Conservation (phyloP, 2,329 filamentous ascomycete species). For the Fusarium lateritium region DNA sequence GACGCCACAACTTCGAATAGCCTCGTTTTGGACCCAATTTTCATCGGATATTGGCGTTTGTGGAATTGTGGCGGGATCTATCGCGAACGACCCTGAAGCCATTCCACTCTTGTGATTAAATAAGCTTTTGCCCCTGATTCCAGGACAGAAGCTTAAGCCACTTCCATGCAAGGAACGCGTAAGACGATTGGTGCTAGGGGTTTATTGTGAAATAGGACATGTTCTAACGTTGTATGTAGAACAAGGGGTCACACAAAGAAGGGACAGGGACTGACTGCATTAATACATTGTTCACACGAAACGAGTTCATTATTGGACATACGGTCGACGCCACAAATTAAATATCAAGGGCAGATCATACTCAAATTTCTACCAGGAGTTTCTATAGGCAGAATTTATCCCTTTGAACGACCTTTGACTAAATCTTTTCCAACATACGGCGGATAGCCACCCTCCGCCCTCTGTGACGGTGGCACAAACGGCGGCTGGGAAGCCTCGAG, state of each 20-base stretch:
- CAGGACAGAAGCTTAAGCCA: slow-evolving; percentile 12
- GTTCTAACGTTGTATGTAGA: background rate
- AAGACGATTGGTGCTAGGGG: background rate
- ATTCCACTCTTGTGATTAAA: slow-evolving; percentile 5
- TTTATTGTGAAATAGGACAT: background rate
- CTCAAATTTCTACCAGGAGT: too few species aligned
- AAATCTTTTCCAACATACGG: too few species aligned
- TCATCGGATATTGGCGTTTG: background rate
- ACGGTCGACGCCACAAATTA: too few species aligned
- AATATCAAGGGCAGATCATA: too few species aligned
- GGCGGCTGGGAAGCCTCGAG: too few species aligned
- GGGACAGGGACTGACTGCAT: background rate
- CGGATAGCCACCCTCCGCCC: too few species aligned
- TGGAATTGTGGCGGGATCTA: slow-evolving; percentile 36
- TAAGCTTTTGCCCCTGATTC: slow-evolving; percentile 37
- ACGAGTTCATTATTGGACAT: too few species aligned
- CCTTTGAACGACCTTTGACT: too few species aligned
- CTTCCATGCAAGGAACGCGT: slow-evolving; percentile 15
- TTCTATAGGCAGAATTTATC: too few species aligned
- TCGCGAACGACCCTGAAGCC: background rate
- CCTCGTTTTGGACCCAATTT: background rate
- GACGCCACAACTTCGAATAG: slow-evolving; percentile 20
- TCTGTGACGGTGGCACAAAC: too few species aligned
- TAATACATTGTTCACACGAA: background rate
- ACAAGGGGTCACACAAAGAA: background rate